Conservation (phyloP, 1,139 yeast genomes). For the Yamadazyma blattariae region DNA sequence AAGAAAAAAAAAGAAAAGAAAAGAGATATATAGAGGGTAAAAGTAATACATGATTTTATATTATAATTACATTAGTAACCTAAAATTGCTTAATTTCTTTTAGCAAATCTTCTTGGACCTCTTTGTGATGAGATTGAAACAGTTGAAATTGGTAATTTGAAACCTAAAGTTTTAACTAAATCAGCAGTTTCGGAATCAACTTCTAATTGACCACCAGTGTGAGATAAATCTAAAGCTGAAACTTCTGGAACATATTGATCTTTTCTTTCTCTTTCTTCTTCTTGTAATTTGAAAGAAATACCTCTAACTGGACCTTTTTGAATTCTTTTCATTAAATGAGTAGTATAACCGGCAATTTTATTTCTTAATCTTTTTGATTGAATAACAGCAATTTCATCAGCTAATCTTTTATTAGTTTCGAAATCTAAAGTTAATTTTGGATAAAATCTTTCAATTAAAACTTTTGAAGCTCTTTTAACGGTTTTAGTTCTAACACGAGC, state of each 20-base stretch:
- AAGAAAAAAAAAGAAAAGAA: too few relatives aligned
- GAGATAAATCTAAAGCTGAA: constrained; percentile 98
- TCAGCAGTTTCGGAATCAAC: constrained; percentile 98
- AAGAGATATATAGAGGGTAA: too few relatives aligned
- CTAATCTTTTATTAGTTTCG: constrained; percentile 99
- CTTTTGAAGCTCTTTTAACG: constrained; percentile 99
- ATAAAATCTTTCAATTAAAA: constrained; percentile 99
- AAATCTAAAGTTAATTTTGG: constrained; percentile 99
- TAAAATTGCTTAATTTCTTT: constrained; percentile 93
- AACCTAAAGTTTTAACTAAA: constrained; percentile 93
- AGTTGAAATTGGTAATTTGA: constrained; percentile 91
- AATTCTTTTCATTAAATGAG: constrained; percentile 99
- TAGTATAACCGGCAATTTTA: constrained; percentile 99
- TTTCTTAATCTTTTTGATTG: constrained; percentile 99
- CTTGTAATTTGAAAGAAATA: constrained; percentile 99
- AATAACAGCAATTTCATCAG: constrained; percentile 97
- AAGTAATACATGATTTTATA: constrained; percentile 4
- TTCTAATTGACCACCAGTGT: constrained; percentile 94
- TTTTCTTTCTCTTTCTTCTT: constrained; percentile 99
- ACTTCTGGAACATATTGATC: constrained; percentile 99
- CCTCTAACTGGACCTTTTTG: constrained; percentile 99
- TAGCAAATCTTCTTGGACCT: constrained; percentile 92
- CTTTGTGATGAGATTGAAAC: constrained; percentile 92
- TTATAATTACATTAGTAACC: constrained; percentile 15
- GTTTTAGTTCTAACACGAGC: constrained; percentile 99